Evolutionary conservation across 345 rosid genomes (phyloP), one percentile per base, ranked within the genome.

Genomic region (Eutrema japonicum): DNA sequence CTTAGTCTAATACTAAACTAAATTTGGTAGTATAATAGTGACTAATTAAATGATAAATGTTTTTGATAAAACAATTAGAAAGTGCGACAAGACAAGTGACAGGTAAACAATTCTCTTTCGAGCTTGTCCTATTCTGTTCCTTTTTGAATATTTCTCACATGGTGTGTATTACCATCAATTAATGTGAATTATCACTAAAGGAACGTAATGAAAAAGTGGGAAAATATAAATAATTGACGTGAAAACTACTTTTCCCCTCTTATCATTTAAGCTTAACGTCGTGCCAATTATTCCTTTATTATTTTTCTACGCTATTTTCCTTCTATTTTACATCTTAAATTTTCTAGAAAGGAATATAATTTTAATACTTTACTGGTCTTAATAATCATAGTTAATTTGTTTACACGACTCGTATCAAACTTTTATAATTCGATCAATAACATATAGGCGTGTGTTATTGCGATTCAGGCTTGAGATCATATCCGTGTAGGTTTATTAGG

Each of bases 101-200:
- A 72, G 81, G 68, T 59, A 43, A 42, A 66, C 86, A 75, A 52
- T 72, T 64, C 70, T 79, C 83, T 75, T 78, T 82, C 76, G 48
- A 70, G 81, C 79, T 80, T 82, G 87, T 84, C 86, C 76, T 76
- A 53, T 69, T 82, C 75, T 62, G 64, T 53, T 74, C 77, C 72
- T 64, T 77, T 68, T 22, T 70, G 30, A 64, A 40, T 32, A 55
- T 41, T 60, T 59, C 56, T 72, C 81, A 77, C 77, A 77, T 77
- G 81, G 72, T 71, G 42, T 77, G 68, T 77, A 70, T 48, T 63
- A 69, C 66, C 75, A 22, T 22, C 26, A 71, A 40, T 57, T 58
- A 65, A 56, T 71, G 62, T 71, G 72, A 71, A 71, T 77, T 71
- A 77, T 71, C 76, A 71, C 49, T 63, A 76, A 76, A 54, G 75